Percentiles rank a stretch among this genome's conserved stretches.
These are phyloP conservation scores for Mucor ambiguus DNA, from an alignment of 371 early-diverging fungal genomes.

Conservation along the genomic window DNA sequence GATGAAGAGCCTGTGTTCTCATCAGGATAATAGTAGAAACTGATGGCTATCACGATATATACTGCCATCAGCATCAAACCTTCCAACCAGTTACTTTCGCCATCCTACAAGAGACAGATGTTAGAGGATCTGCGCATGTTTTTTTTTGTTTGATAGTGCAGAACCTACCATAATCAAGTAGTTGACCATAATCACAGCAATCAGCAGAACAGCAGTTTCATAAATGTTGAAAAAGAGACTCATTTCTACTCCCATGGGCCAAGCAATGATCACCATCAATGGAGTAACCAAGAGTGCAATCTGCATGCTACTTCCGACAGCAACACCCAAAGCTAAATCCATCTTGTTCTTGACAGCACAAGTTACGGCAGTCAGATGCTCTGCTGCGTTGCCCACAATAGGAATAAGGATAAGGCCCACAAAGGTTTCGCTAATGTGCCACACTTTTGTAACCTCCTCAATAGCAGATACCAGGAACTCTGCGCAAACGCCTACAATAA, in stretches of 20 bases:
- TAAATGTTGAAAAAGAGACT: conserved; percentile 80
- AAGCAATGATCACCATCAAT: conserved; percentile 84
- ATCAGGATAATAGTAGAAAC: conserved; percentile 66
- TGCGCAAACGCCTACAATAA: conserved; percentile 75
- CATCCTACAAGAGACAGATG: conserved; percentile 41
- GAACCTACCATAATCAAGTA: conserved; percentile 63
- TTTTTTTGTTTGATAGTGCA: no score
- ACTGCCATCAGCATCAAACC: conserved; percentile 76
- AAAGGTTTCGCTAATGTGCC: conserved; percentile 75
- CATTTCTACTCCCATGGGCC: conserved; percentile 80
- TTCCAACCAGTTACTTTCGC: conserved; percentile 85
- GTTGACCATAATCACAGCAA: conserved; percentile 83
- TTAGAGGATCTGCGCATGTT: not conserved
- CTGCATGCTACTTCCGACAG: conserved; percentile 91
- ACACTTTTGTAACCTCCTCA: conserved; percentile 66
- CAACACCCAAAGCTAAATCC: conserved; percentile 85
- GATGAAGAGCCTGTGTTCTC: not conserved
- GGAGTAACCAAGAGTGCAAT: conserved; percentile 90
- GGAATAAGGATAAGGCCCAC: conserved; percentile 87
- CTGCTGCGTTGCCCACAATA: conserved; percentile 84
- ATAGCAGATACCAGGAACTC: conserved; percentile 83
- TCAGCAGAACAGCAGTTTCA: conserved; percentile 82
- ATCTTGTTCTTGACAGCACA: conserved; percentile 88
- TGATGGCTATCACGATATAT: conserved; percentile 76
- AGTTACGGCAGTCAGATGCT: conserved; percentile 83